Base-by-base conservation (phyloP, 2,329 filamentous ascomycete genomes). In the Colletotrichum sublineola region DNA sequence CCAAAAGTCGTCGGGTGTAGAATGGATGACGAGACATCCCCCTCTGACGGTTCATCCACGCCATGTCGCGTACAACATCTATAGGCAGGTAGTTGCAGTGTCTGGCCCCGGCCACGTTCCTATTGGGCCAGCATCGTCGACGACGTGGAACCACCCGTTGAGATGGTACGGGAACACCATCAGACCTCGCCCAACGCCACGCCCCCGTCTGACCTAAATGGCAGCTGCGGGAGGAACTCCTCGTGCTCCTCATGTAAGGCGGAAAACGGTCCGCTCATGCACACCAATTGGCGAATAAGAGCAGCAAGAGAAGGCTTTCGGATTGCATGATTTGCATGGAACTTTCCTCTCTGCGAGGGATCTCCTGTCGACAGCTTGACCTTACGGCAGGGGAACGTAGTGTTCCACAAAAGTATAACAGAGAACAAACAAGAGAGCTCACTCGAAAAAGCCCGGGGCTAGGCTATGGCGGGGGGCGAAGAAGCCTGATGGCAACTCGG, bases 201-300 rank as follows among this genome's bases (percentile, higher is more conserved):
- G 61, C 61, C 56, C 68, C 56, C 68, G 56, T 67, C 64, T 71
- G 68, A 67, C 68, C 56, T 38, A 57, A 44, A 58, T 63, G 42
- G 48, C 57, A 60, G 68, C 52, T 58, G 53, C 68, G 64, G 65
- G 70, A 71, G 56, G 61, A 70, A 73, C 60, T 73, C 67, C 67
- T 73, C 60, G 70, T 71, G 69, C 66, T 63, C 65, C 46, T 68
- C 58, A 70, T 73, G 67, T 73, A 73, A 62, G 67, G 71, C 71
- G 71, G 71, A 73, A 71, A 73, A 71, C 67, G 71, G 71, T 71
- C 71, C 71, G 67, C 71, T 65, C 71, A 66, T 73, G 71, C 71
- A 73, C 52, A 50, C 36, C 40, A 48, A 71, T 73, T 73, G 71
- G 56, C 60, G 61, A 71, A 66, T 65, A 40, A 33, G 44, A 62